Evolutionary conservation across 2,329 filamentous ascomycete genomes (phyloP), one percentile per base, ranked within the genome.

Genomic region (Nigrograna mackinnonii): DNA sequence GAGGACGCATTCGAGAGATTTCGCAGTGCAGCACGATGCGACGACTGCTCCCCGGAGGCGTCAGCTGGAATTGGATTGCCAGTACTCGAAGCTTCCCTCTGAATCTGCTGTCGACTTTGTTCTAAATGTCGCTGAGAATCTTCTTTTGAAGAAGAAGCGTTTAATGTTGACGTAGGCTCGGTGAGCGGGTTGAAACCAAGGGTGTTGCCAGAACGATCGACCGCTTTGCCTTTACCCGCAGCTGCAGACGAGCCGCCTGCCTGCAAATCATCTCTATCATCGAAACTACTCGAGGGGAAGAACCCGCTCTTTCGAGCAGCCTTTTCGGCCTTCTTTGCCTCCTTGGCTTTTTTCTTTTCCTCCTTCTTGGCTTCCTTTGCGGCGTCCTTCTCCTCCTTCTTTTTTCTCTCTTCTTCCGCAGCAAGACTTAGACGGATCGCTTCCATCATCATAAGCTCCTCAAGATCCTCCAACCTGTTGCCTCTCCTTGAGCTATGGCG

Each of bases 401-500:
- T 86, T 54, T 90, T 87, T n/a, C 92, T 82, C 31, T 97, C 92
- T 59, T 97, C 92, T 65, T 99, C 94, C 1, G 89, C 86, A 0
- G 87, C 91, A n/a, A 99, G 75, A 35, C 91, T 96, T 21, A 96
- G 69, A 28, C 94, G 80, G 35, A 99, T 95, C 0, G 94, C 94
- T 67, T 99, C 94, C 78, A 94, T 90, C 77, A 97, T 91, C 94
- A 99, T 99, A 76, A 99, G 88, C 36, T 96, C 92, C 65, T 99
- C 94, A 0, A 97, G 78, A 55, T 97, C 91, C 17, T 95, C 89
- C 62, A 95, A 83, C 21, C 89, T 53, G 36, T 63, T 79, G 42
- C 69, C 80, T 47, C 82, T 73, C 46, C 84, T 72, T 24, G 79
- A 80, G 53, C 76, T 79, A 14, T 69, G 66, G 6, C 78, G 68